Conservation (phyloP, 2,329 filamentous ascomycete species). For the Bipolaris oryzae region DNA sequence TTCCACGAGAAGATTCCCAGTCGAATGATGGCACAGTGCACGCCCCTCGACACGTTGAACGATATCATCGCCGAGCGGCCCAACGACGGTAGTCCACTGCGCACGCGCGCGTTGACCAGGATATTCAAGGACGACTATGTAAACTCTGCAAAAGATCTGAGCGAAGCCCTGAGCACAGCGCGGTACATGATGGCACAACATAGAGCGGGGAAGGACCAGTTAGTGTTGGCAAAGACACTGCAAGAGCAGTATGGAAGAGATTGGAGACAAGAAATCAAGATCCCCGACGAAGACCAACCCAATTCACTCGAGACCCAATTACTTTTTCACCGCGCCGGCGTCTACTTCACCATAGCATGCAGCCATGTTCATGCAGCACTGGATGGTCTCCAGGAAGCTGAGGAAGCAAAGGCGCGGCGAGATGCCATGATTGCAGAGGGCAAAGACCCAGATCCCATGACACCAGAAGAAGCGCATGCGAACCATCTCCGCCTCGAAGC, state of each 20-base stretch:
- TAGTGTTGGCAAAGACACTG: conserved; percentile 59
- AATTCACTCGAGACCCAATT: conserved; percentile 76
- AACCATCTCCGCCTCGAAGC: conserved; percentile 60
- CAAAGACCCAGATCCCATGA: conserved; percentile 43
- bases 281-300: conserved; percentile 71
- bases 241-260: conserved; percentile 49
- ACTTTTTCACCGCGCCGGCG: conserved; percentile 75
- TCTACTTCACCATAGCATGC: conserved; percentile 74
- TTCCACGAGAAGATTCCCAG: conserved; percentile 90
- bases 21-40: conserved; percentile 73
- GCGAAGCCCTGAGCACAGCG: conserved; percentile 64
- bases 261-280: conserved; percentile 58
- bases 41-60: conserved; percentile 68
- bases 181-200: conserved; percentile 62
- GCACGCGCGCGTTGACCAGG: conserved; percentile 75
- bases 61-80: conserved; percentile 70
- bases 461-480: conserved; percentile 55
- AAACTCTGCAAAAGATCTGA: conserved; percentile 73
- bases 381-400: conserved; percentile 52
- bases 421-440: conserved; percentile 33
- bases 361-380: conserved; percentile 66
- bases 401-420: conserved; percentile 40
- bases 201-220: conserved; percentile 55
- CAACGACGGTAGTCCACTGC: conserved; percentile 68
- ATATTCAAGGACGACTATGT: conserved; percentile 77